Evolutionary conservation across 176 grass and related monocot species (phyloP), one percentile per base, ranked within the genome.

Genomic region (Rhynchospora pubera): DNA sequence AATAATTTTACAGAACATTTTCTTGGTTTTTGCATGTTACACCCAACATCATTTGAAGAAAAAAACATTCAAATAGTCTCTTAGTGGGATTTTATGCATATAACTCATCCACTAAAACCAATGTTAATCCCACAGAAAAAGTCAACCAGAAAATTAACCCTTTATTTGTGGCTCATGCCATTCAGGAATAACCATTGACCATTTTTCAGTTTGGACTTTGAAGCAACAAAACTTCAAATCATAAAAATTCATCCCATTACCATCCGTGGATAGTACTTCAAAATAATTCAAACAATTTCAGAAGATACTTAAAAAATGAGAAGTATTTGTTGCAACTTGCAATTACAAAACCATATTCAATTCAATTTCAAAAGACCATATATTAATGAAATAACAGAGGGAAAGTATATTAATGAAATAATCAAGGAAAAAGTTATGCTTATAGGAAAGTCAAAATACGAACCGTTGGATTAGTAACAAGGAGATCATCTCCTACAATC

Each of bases 401-500:
- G n/a, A n/a, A n/a, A n/a, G n/a, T 28, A 53, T 55, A 16, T 28
- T 1, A 76, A 55, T 30, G 2, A 30, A 56, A 30, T 32, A 44
- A 30, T 0, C 5, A 9, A 56, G 72, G 12, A 28, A 28, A 28
- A 28, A 28, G 1, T 30, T 76, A 76, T 53, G 48, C 23, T 3
- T 16, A 18, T 55, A 12, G 30, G 30, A 69, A 23, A n/a, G n/a
- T n/a, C 21, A 69, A 53, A 50, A 26, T 63, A 81, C 77, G 63
- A 71, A 97, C 94, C 7, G 94, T 97, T 53, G 94, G 94, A 79
- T 97, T 97, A 9, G 94, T 97, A 55, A 97, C 94, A 57, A 97
- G 94, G 51, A 97, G 94, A 67, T 97, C 91, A 68, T 97, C 94
- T 30, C 94, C 94, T 65, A 97, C 94, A 82, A 97, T 97, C 80